These are phyloP conservation scores for Ceratonia siliqua DNA, from an alignment of 306 rosid genomes.

Conservation along the genomic window DNA sequence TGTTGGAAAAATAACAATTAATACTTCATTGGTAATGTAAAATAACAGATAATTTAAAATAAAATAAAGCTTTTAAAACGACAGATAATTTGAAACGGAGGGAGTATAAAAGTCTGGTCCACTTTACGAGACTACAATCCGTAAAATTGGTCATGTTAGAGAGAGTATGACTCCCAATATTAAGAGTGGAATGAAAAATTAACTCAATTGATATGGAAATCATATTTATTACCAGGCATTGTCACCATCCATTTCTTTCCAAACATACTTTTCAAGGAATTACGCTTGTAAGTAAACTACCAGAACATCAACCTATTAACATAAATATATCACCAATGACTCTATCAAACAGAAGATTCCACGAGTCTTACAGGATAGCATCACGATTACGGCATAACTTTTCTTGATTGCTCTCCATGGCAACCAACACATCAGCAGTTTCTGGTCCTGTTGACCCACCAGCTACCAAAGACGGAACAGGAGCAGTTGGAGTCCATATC, in stretches of 20 bases:
- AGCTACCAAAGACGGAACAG: conserved; percentile 75
- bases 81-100: too few species aligned
- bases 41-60: too few species aligned
- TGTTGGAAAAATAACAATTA: too few species aligned
- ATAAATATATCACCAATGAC: not conserved
- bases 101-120: conserved; percentile 4
- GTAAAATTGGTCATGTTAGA: not conserved
- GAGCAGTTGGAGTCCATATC: conserved; percentile 89
- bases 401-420: conserved; percentile 77
- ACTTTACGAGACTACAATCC: conserved; percentile 12
- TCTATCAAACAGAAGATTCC: conserved; percentile 3
- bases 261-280: conserved; percentile 8
- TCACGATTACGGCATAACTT: conserved; percentile 69
- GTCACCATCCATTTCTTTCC: conserved; percentile 1
- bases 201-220: not conserved
- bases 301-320: conserved; percentile 3
- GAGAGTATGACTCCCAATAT: not conserved
- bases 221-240: not conserved
- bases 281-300: conserved; percentile 14
- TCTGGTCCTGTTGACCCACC: conserved; percentile 81
- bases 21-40: too few species aligned
- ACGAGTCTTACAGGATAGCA: conserved; percentile 70
- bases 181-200: conserved; percentile 1
- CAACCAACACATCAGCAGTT: conserved; percentile 59
- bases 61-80: too few species aligned